Conservation (phyloP, 1,284 basidiomycete genomes). For the Athelia psychrophila region DNA sequence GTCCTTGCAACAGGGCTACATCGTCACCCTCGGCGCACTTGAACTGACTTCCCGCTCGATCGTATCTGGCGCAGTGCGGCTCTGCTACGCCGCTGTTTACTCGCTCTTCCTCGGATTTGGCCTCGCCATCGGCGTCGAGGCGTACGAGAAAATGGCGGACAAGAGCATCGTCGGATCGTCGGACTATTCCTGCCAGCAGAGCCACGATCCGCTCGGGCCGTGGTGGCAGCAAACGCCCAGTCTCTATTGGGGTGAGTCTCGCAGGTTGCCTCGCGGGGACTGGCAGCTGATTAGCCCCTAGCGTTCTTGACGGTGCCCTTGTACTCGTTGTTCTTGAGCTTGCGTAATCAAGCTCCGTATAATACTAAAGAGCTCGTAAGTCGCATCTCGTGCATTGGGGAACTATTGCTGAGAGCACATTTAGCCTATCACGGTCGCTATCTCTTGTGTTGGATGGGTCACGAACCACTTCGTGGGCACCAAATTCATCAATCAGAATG, state of each 20-base stretch:
- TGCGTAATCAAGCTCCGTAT: slow-evolving; percentile 77
- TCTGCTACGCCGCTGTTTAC: slow-evolving; percentile 82
- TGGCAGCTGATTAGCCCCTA: too few relatives aligned
- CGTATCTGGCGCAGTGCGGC: slow-evolving; percentile 80
- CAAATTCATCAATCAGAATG: slow-evolving; percentile 68
- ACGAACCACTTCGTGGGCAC: slow-evolving; percentile 72
- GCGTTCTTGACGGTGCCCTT: slow-evolving; percentile 82
- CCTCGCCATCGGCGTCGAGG: slow-evolving; percentile 72
- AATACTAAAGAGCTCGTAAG: slow-evolving; percentile 69
- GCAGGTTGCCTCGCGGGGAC: not conserved
- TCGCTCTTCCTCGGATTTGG: slow-evolving; percentile 84
- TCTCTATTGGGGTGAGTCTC: slow-evolving; percentile 49
- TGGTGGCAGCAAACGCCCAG: slow-evolving; percentile 62
- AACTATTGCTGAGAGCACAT: not conserved
- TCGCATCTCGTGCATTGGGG: not conserved
- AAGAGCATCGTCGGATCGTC: slow-evolving; percentile 45
- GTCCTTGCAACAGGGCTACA: slow-evolving; percentile 78
- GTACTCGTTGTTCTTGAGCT: slow-evolving; percentile 71
- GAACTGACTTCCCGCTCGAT: slow-evolving; percentile 81
- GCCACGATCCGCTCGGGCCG: slow-evolving; percentile 49
- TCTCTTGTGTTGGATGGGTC: slow-evolving; percentile 78
- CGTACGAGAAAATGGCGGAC: slow-evolving; percentile 58
- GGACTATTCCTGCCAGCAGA: slow-evolving; percentile 57
- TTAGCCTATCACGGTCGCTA: slow-evolving; percentile 59
- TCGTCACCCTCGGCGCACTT: slow-evolving; percentile 78